Base-by-base conservation (phyloP, 129 eudicot species). In the Pittosporum tobira region DNA sequence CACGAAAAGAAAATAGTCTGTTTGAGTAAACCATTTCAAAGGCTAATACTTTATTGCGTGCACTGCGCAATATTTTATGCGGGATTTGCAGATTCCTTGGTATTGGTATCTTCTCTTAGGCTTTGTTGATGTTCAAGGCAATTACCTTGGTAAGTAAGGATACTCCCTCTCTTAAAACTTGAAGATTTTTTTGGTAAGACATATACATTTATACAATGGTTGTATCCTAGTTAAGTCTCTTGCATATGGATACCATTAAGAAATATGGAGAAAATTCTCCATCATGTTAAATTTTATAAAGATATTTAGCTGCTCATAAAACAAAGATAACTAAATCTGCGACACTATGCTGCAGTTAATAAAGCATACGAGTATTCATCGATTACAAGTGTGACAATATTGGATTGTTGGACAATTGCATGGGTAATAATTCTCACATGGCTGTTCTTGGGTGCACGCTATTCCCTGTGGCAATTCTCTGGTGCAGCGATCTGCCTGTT, bases 351-450 rank as follows among this genome's bases (percentile, higher is more conserved):
- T 72, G 63, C 84, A 86, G 98, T 76, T 60, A 81, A 77, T 71
- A 86, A 78, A 72, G 94, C 98, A 4, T 90, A 30, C 65, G 79
- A 90, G 66, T 90, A 59, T 64, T 77, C 95, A 30, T 83, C 98
- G 50, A 83, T 90, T 57, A 90, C 98, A 5, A 86, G 95, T 21
- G 95, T 90, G 65, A 81, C 95, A 1, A 50, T 90, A 59, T 73
- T 90, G 59, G 95, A 90, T 68, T 90, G 95, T 43, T 69, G 80
- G 70, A 86, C 94, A 11, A 50, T 90, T 36, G 90, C 89, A 38
- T 90, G 95, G 94, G 95, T 80, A 16, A 83, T 90, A 11, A 40
- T 86, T 45, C 85, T 90, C 47, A 90, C 98, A 26, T 80, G 89
- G 89, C 4, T 83, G 20, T 68, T 86, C 74, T 63, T 90, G 7